These are phyloP conservation scores for Candida chauliodis DNA, from an alignment of 805 yeast species.

Conservation along the genomic window DNA sequence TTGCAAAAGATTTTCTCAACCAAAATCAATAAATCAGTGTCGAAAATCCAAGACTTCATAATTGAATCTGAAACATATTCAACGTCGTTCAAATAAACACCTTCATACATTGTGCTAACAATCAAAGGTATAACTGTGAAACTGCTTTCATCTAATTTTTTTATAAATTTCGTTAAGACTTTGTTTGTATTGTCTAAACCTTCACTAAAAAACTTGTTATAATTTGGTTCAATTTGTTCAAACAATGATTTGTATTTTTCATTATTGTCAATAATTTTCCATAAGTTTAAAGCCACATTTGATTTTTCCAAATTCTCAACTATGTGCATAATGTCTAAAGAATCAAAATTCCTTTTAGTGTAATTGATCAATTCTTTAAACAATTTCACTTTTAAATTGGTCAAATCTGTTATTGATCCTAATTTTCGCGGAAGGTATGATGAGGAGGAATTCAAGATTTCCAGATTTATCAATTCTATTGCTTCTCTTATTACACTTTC, in stretches of 20 bases:
- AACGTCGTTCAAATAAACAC: conserved; percentile 38
- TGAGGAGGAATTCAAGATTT: conserved; percentile 55
- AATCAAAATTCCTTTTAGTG: conserved; percentile 43
- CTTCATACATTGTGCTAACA: conserved; percentile 26
- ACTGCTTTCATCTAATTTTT: conserved; percentile 14
- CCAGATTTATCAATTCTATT: conserved; percentile 47
- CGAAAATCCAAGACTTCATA: conserved; percentile 48
- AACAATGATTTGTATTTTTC: conserved; percentile 9
- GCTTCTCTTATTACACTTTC: conserved; percentile 27
- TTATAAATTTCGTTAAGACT: conserved; percentile 27
- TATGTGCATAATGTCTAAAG: conserved; percentile 34
- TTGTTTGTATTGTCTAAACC: conserved; percentile 21
- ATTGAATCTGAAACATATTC: conserved; percentile 25
- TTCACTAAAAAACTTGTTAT: conserved; percentile 24
- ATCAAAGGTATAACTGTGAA: conserved; percentile 21
- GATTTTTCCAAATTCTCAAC: conserved; percentile 30
- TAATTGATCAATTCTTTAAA: conserved; percentile 45
- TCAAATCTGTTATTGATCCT: conserved; percentile 49
- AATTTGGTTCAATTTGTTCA: conserved; percentile 5
- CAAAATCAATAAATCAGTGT: conserved; percentile 32
- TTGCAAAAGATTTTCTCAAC: conserved; percentile 41
- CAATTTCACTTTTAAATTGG: conserved; percentile 46
- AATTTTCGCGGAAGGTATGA: conserved; percentile 52
- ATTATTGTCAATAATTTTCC: conserved; percentile 21
- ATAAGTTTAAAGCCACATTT: conserved; percentile 46